phyloP scores from a whole-genome alignment of 208 protist species.

The Giardia muris region DNA sequence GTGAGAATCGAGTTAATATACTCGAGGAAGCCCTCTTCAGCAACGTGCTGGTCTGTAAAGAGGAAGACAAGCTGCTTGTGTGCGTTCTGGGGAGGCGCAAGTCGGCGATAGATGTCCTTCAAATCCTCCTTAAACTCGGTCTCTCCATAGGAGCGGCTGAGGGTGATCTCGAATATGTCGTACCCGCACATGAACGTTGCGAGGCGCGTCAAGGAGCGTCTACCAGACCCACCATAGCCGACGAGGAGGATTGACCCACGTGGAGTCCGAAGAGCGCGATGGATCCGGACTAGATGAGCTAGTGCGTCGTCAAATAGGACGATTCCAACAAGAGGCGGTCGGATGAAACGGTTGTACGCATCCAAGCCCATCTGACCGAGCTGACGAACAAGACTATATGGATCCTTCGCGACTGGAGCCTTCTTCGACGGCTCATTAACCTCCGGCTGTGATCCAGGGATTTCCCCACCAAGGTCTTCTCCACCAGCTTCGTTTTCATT shows the following conservation, averaged over 20 bases:
- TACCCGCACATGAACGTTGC: conserved; percentile 67
- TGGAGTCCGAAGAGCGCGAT: conserved; percentile 74
- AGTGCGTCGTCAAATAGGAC: conserved; percentile 95
- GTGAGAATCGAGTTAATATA: conserved; percentile 96
- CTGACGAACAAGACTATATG: conserved; percentile 74
- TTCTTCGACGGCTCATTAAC: conserved; percentile 71
- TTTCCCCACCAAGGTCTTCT: background rate
- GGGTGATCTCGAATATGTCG: conserved; percentile 78
- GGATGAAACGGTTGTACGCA: background rate
- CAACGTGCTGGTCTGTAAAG: conserved; percentile 89
- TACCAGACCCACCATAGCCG: conserved; percentile 84
- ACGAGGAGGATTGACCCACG: conserved; percentile 85
- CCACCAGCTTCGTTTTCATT: background rate
- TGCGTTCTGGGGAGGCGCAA: conserved; percentile 41
- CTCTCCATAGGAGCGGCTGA: conserved; percentile 75
- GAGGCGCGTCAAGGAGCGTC: conserved; percentile 80
- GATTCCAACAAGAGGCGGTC: conserved; percentile 65
- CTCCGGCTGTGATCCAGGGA: conserved; percentile 42
- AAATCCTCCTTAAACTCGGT: conserved; percentile 84
- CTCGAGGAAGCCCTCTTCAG: conserved; percentile 88
- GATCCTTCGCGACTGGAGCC: conserved; percentile 57
- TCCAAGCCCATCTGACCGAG: conserved; percentile 61
- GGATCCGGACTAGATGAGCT: conserved; percentile 78
- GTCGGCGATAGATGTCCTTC: conserved; percentile 69
- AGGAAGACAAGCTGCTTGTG: conserved; percentile 76